Conservation (phyloP, 2,329 filamentous ascomycete species). For the Westerdykella ornata region DNA sequence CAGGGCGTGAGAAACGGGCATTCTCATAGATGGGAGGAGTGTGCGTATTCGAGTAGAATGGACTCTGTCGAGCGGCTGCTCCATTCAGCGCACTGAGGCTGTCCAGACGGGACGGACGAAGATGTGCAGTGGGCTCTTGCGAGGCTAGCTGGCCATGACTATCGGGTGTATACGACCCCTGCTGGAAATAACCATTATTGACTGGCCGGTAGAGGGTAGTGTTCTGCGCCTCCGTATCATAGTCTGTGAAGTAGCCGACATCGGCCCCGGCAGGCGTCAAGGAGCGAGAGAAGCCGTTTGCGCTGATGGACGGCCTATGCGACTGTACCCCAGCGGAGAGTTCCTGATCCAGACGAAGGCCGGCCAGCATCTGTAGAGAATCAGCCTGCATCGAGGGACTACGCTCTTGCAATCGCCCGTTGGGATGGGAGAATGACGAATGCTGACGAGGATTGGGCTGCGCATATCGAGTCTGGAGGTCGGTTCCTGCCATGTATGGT, state of each 20-base stretch:
- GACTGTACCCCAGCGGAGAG: constrained; percentile 27
- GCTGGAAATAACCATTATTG: constrained; percentile 12
- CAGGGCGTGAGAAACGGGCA: constrained; percentile 39
- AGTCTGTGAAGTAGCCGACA: constrained; percentile 17
- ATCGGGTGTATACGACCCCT: constrained; percentile 34
- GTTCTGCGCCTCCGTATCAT: constrained; percentile 19
- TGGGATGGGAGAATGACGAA: constrained; percentile 46
- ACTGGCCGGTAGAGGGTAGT: constrained; percentile 13
- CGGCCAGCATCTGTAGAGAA: constrained; percentile 29
- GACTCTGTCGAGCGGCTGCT: constrained; percentile 40
- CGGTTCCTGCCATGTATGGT: constrained; percentile 26
- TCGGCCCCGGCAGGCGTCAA: constrained; percentile 21
- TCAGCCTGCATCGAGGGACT: constrained; percentile 37
- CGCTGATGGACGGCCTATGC: constrained; percentile 31
- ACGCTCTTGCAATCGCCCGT: constrained; percentile 37
- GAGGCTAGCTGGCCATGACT: constrained; percentile 24
- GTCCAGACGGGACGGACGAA: constrained; percentile 37
- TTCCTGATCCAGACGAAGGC: constrained; percentile 32
- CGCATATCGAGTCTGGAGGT: constrained; percentile 23
- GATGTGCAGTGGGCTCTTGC: constrained; percentile 2
- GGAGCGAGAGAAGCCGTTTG: constrained; percentile 18
- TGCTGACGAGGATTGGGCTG: constrained; percentile 41
- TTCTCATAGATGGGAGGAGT: constrained; percentile 42
- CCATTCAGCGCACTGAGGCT: constrained; percentile 42
- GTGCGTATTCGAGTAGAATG: constrained; percentile 44